Evolutionary conservation across 306 rosid genomes (phyloP).

Genomic region (Sphenostylis stenocarpa): DNA sequence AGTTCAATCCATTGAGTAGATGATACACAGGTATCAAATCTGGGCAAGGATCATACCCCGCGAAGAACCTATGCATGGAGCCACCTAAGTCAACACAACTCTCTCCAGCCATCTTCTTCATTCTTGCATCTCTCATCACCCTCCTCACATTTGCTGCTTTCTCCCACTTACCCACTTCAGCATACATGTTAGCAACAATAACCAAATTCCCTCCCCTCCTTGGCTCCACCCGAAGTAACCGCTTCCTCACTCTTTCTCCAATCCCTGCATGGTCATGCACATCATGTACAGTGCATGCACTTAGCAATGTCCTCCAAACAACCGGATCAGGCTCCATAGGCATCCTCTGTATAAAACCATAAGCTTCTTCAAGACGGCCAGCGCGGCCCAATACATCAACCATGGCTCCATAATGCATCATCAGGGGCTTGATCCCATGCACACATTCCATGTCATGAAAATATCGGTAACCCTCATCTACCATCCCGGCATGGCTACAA

Average conservation of each 20-base stretch:
- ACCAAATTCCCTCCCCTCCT: slow-evolving; percentile 75
- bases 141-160: slow-evolving; percentile 68
- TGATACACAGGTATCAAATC: slow-evolving; percentile 41
- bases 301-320: slow-evolving; percentile 80
- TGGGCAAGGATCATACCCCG: slow-evolving; percentile 56
- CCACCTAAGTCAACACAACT: slow-evolving; percentile 77
- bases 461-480: slow-evolving; percentile 59
- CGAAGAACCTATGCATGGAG: slow-evolving; percentile 57
- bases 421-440: slow-evolving; percentile 67
- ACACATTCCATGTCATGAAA: slow-evolving; percentile 64
- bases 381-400: slow-evolving; percentile 85
- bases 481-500: slow-evolving; percentile 86
- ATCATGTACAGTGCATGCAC: slow-evolving; percentile 64
- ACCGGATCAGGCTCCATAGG: slow-evolving; percentile 66
- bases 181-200: slow-evolving; percentile 81
- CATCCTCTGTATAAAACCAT: slow-evolving; percentile 60
- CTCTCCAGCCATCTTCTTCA: slow-evolving; percentile 87
- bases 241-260: slow-evolving; percentile 60
- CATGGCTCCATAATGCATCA: slow-evolving; percentile 83
- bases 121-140: slow-evolving; percentile 61
- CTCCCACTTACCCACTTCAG: slow-evolving; percentile 91
- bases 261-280: slow-evolving; percentile 50
- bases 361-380: slow-evolving; percentile 70
- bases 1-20: slow-evolving; percentile 62
- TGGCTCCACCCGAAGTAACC: slow-evolving; percentile 74